Evolutionary conservation across 129 eudicot species (phyloP).

Genomic region (Arctium minus): DNA sequence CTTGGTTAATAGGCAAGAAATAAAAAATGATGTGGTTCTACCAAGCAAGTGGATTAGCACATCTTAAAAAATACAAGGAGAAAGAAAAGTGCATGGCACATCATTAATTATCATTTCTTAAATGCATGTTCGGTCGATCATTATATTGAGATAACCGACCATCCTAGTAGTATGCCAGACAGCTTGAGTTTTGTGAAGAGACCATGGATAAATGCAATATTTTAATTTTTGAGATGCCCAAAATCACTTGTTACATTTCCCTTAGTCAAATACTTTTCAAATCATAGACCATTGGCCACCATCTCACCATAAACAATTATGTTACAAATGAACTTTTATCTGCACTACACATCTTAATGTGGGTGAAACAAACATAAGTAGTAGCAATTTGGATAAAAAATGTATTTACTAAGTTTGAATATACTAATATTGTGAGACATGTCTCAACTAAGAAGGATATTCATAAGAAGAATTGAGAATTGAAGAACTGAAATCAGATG

Average conservation of each 20-base stretch:
- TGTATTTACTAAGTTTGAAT: not conserved
- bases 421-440: not conserved
- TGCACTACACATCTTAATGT: not conserved
- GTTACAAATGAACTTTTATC: not conserved
- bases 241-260: no score
- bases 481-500: not conserved
- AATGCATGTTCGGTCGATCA: not conserved
- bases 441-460: constrained; percentile 4
- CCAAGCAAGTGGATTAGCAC: not conserved
- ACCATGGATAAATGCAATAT: not conserved
- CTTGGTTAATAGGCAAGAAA: not conserved
- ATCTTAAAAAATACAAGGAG: not conserved
- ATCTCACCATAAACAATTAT: not conserved
- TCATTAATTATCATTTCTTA: not conserved
- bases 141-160: not conserved
- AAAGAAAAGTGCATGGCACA: not conserved
- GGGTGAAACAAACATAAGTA: not conserved
- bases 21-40: not conserved
- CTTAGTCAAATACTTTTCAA: not conserved
- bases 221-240: not conserved
- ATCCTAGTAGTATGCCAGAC: not conserved
- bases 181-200: not conserved
- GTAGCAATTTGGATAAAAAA: not conserved
- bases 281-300: not conserved
- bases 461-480: not conserved